Conservation (phyloP, 2,329 filamentous ascomycete species). For the Myriosclerotinia curreyana region DNA sequence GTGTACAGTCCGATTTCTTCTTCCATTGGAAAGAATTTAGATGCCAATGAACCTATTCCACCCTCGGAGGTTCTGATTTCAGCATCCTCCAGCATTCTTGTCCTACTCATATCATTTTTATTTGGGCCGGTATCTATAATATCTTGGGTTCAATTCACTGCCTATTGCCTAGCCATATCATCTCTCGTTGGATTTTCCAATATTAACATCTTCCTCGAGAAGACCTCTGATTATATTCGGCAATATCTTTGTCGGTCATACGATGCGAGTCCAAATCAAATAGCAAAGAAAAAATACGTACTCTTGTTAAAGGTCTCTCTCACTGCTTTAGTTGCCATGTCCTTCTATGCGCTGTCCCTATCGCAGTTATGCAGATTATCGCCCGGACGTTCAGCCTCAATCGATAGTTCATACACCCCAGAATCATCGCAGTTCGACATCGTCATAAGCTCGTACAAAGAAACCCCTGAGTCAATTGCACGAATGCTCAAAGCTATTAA, state of each 20-base stretch:
- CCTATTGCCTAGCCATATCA: conserved; percentile 23
- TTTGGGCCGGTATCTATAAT: conserved; percentile 27
- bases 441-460: conserved; percentile 34
- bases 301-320: neutral
- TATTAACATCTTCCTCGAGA: neutral
- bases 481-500: conserved; percentile 30
- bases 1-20: conserved; percentile 31
- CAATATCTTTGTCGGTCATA: neutral
- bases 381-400: conserved; percentile 16
- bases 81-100: conserved; percentile 24
- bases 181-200: neutral
- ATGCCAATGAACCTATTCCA: conserved; percentile 22
- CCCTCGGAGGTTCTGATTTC: conserved; percentile 23
- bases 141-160: conserved; percentile 27
- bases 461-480: conserved; percentile 29
- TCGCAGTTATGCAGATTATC: neutral
- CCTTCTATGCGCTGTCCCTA: neutral
- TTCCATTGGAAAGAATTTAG: conserved; percentile 21
- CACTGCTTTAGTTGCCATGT: neutral
- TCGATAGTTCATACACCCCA: conserved; percentile 27
- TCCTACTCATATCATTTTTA: conserved; percentile 26
- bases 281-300: neutral
- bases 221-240: neutral
- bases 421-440: conserved; percentile 34
- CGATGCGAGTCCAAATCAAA: too few relatives aligned